These are phyloP conservation scores for Biscutella laevigata DNA, from an alignment of 441 rosid species.

Conservation along the genomic window DNA sequence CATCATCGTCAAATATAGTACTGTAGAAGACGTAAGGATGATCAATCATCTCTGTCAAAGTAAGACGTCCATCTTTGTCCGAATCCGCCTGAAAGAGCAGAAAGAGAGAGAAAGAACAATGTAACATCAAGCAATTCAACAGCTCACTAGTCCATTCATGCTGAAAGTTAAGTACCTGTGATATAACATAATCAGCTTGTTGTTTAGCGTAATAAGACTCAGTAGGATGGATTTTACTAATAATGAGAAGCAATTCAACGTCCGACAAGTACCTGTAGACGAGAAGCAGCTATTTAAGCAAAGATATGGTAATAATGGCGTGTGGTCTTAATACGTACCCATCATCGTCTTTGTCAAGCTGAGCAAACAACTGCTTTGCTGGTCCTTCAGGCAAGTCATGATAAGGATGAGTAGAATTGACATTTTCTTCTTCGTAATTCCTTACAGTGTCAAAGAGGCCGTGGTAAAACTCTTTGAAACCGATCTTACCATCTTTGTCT, in stretches of 20 bases:
- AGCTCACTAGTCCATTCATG: conserved; percentile 1
- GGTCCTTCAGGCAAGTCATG: conserved; percentile 68
- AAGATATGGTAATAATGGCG: conserved; percentile 1
- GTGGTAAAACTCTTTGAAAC: conserved; percentile 75
- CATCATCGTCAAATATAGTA: conserved; percentile 75
- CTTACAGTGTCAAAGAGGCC: conserved; percentile 87
- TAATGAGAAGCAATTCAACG: conserved; percentile 56
- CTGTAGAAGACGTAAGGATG: conserved; percentile 88
- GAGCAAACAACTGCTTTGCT: conserved; percentile 57
- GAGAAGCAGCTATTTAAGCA: not conserved
- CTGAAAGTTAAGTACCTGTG: conserved; percentile 49
- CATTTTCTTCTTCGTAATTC: conserved; percentile 71
- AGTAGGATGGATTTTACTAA: conserved; percentile 85
- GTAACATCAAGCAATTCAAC: not conserved
- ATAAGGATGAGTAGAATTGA: conserved; percentile 44
- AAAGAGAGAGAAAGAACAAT: not conserved
- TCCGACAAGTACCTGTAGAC: conserved; percentile 54
- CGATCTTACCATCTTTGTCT: conserved; percentile 80
- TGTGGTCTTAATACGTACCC: conserved; percentile 39
- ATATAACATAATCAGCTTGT: conserved; percentile 78
- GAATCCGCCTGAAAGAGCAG: conserved; percentile 62
- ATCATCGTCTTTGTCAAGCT: conserved; percentile 83
- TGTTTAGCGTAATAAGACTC: conserved; percentile 89
- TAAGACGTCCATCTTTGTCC: conserved; percentile 71
- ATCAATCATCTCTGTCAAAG: conserved; percentile 76